phyloP scores from a whole-genome alignment of 2,329 filamentous ascomycete species.

The Lomentospora prolificans region DNA sequence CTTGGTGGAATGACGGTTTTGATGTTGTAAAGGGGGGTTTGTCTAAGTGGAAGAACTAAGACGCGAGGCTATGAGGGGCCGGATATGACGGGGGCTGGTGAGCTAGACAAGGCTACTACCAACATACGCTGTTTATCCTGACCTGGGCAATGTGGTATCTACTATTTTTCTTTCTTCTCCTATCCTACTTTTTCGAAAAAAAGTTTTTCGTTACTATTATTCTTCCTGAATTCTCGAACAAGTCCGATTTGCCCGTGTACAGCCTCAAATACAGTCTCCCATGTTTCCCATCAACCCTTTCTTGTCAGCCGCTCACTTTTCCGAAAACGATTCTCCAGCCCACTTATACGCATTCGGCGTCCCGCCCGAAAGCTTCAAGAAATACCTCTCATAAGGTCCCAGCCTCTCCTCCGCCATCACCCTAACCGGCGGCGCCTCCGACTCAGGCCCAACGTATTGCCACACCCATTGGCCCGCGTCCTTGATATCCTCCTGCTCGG shows the following conservation, averaged over 20 bases:
- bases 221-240: background rate
- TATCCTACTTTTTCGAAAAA: background rate
- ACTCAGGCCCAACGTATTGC: constrained; percentile 38
- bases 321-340: constrained; percentile 24
- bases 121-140: no score
- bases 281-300: background rate
- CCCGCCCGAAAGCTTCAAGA: constrained; percentile 35
- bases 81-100: background rate
- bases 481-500: constrained; percentile 13
- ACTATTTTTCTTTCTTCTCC: no score
- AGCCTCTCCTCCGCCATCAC: constrained; percentile 43
- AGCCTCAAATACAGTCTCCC: background rate
- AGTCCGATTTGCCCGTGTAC: background rate
- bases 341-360: constrained; percentile 23
- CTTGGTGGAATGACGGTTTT: background rate
- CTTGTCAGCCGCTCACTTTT: constrained; percentile 13
- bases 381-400: constrained; percentile 40
- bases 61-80: background rate
- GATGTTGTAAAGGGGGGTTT: background rate
- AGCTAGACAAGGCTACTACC: no score
- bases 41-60: background rate
- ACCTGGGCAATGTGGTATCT: no score
- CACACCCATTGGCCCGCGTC: constrained; percentile 38
- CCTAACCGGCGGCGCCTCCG: constrained; percentile 27
- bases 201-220: background rate